Evolutionary conservation across 129 eudicot species (phyloP), one percentile per base, ranked within the genome.

Genomic region (Deinandra increscens): DNA sequence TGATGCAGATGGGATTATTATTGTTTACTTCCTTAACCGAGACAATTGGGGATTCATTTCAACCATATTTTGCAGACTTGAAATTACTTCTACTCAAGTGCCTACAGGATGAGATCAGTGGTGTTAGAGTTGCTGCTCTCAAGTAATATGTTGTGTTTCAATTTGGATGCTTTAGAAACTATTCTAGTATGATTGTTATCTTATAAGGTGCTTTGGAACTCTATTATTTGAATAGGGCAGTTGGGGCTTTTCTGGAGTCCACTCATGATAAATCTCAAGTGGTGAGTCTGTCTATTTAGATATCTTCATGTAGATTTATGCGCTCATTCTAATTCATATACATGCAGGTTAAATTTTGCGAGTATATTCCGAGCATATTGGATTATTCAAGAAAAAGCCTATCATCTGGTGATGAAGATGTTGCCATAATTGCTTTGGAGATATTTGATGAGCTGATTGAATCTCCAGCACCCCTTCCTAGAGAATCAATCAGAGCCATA

Each of bases 381-480:
- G 69, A 84, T 72, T 90, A 83, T 60, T 84, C 98, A 58, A 81
- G 91, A 66, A 90, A 92, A 78, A 86, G 82, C 69, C 88, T 92
- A 70, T 91, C 85, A 53, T 86, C 90, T 48, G 96, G 96, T 17
- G 91, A 92, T 4, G 98, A 88, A 73, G 91, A 86, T 79, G 80
- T 86, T 44, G 90, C 91, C 51, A 81, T 86, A 63, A 84, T 92
- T 86, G 89, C 98, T 63, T 92, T 92, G 34, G 96, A 92, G 80
- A 92, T 92, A 76, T 88, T 92, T 81, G 96, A 92, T 78, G 98
- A 86, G 87, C 84, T 92, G 69, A 86, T 92, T 54, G 98, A 88
- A 80, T 92, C 95, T 66, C 95, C 95, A 39, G 91, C 98, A 23
- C 95, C 96, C 68, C 96, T 92, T 73, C 88, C 87, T 51, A 90